Base-by-base conservation (phyloP, 371 early-diverging fungal genomes). In the Syncephalastrum contaminatum region DNA sequence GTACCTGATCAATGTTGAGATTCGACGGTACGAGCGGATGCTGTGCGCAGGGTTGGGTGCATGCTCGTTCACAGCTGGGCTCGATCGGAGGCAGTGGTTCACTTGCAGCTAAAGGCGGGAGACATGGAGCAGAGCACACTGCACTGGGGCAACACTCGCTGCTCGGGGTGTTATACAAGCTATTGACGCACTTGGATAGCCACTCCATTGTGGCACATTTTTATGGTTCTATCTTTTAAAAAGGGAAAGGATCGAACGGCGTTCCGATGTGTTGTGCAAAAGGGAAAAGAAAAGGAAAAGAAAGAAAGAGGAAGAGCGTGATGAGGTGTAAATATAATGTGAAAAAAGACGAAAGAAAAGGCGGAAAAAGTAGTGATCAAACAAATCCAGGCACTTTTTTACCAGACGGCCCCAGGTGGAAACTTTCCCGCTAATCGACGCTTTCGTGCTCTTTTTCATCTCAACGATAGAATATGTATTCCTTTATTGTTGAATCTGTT, bases 1-100 rank as follows among this genome's bases (percentile, higher is more conserved):
- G 62, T 21, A 67, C 60, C 57, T 65, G 67, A 48, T 73, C 70
- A 27, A 73, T 73, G 8, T 62, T 64, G 3, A 73, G 56, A 8
- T 70, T 19, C 3, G 52, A 24, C 3, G 70, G 63, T 12, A 73
- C 56, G 7, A 20, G 18, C 3, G 70, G 70, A 52, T 73, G 73
- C 19, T 49, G 39, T 1, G 66, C 48, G 45, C 73, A 73, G n/a
- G 73, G 73, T 22, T 20, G n/a, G 22, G 22, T 13, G 36, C 36
- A 30, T 30, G 36, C 36, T 22, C 60, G 55, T 13, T 27, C 48
- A 43, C 73, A 73, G 0, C 63, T 68, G 51, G 44, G 24, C 13
- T 53, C 25, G 18, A 73, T 58, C 1, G 60, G 58, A 2, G 69
- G 66, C 16, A 72, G 46, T 2, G 66, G 59, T 44, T 61, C 48